Evolutionary conservation across 441 rosid genomes (phyloP), one percentile per base, ranked within the genome.

Genomic region (Populus tomentosa): DNA sequence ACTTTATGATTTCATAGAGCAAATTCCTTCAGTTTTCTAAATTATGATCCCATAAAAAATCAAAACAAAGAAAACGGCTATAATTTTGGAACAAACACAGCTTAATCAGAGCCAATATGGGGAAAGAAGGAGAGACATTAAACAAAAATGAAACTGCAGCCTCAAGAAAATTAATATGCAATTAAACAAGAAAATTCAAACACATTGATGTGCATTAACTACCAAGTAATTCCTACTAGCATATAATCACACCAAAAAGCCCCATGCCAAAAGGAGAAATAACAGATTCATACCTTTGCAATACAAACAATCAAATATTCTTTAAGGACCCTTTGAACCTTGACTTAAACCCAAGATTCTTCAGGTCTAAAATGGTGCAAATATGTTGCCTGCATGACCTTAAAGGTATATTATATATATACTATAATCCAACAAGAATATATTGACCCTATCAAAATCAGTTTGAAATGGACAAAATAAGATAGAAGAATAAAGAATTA

Each of bases 391-490:
- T 67, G 24, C 66, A 56, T n/a, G 35, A 68, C 78, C 69, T 24
- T 8, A 14, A 35, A 71, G 4, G 46, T 28, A 30, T 24, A 24
- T 11, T 1, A 46, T 24, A 73, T 10, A 42, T n/a, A 72, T 50
- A 68, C 21, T 33, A 59, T 62, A 35, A 36, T 20, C 46, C 7
- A 20, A 36, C 7, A 36, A 21, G 67, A 75, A 20, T 40, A 9
- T 8, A 46, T 46, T 46, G 33, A 42, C 6, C 21, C 70, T 7
- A 69, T 71, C 70, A 77, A 64, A 70, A 32, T 77, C 74, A 21
- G 30, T 40, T 77, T 70, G 65, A 46, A 77, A 20, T 42, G 80
- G 70, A 21, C 33, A 70, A 71, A 42, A 63, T 40, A 24, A 16
- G 10, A 62, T 0, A 63, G 0, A 6, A 63, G 20, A 24, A 11